A percentile compares a stretch with the other conserved stretches of the same genome.
Evolutionary conservation across 805 yeast species (phyloP).

Genomic region (Kluyveromyces dobzhanskii): DNA sequence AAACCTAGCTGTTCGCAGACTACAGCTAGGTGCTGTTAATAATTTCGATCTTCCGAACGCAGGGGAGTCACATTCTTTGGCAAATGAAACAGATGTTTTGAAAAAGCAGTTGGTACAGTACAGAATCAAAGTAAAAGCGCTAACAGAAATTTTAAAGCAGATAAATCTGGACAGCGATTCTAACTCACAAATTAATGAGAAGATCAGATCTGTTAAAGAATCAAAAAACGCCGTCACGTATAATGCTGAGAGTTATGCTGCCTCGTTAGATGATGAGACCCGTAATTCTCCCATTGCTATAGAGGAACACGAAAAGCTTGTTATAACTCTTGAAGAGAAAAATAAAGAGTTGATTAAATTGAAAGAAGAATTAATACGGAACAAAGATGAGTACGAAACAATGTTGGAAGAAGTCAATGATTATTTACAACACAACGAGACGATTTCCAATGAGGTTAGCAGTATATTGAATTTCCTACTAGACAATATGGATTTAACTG

Average conservation of each 20-base stretch:
- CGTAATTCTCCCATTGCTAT: slow-evolving; percentile 11
- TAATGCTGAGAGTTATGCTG: slow-evolving; percentile 8
- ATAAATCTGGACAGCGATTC: slow-evolving; percentile 14
- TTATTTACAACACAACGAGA: slow-evolving; percentile 22
- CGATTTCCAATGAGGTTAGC: slow-evolving; percentile 17
- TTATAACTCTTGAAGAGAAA: slow-evolving; percentile 11
- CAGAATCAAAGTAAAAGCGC: slow-evolving; percentile 29
- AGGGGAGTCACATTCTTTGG: neutral
- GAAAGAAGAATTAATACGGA: slow-evolving; percentile 20
- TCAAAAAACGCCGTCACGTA: slow-evolving; percentile 13
- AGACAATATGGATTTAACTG: slow-evolving; percentile 12
- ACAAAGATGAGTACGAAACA: slow-evolving; percentile 19
- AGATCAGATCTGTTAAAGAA: slow-evolving; percentile 10
- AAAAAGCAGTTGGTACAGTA: slow-evolving; percentile 35
- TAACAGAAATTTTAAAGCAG: slow-evolving; percentile 27
- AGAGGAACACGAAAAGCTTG: slow-evolving; percentile 15
- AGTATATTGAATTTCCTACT: slow-evolving; percentile 12
- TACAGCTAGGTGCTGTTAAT: neutral
- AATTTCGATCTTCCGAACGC: neutral
- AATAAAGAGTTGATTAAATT: slow-evolving; percentile 20
- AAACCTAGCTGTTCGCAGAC: neutral
- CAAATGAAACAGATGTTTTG: slow-evolving; percentile 31
- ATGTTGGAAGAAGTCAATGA: slow-evolving; percentile 25
- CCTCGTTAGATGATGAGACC: neutral
- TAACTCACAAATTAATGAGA: slow-evolving; percentile 12